phyloP scores from a whole-genome alignment of 768 basidiomycete species.

The Dioszegia aurantiaca region DNA sequence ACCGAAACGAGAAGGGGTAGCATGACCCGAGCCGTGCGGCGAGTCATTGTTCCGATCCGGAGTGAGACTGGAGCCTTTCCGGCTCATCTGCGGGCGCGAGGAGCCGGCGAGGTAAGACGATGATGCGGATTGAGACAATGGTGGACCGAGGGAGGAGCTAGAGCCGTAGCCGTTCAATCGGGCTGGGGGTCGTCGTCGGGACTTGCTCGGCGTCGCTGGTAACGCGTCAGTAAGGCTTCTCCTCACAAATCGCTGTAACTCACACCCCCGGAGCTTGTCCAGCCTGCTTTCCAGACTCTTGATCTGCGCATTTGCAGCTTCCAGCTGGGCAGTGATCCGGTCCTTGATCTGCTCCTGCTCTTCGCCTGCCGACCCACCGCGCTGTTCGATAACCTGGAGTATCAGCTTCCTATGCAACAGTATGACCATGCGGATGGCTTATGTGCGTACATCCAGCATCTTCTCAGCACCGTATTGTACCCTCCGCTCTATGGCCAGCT shows the following conservation, averaged over 20 bases:
- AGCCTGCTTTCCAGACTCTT: conserved; percentile 62
- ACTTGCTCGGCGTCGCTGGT: conserved; percentile 21
- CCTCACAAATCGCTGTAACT: too few relatives aligned
- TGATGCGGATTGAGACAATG: conserved; percentile 15
- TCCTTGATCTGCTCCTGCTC: conserved; percentile 55
- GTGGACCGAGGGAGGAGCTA: conserved; percentile 33
- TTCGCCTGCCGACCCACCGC: conserved; percentile 52
- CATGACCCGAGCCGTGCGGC: conserved; percentile 7
- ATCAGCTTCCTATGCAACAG: conserved; percentile 4
- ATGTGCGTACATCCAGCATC: conserved; percentile 64
- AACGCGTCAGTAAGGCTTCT: too few relatives aligned
- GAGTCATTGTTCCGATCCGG: conserved; percentile 24
- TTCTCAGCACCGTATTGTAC: conserved; percentile 93
- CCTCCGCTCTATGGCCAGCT: conserved; percentile 70
- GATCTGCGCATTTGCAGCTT: conserved; percentile 72
- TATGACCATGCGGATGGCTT: background rate
- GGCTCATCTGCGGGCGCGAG: conserved; percentile 23
- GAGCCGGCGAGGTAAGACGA: conserved; percentile 28
- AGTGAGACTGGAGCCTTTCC: conserved; percentile 33
- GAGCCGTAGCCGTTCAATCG: conserved; percentile 38
- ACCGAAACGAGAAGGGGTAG: conserved; percentile 9
- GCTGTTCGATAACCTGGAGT: conserved; percentile 41
- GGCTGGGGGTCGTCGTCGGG: conserved; percentile 30
- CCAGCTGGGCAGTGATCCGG: conserved; percentile 57
- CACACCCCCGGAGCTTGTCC: conserved; percentile 53